These are phyloP conservation scores for Chloris gayana DNA, from an alignment of 176 grass and related monocot species.

Conservation along the genomic window DNA sequence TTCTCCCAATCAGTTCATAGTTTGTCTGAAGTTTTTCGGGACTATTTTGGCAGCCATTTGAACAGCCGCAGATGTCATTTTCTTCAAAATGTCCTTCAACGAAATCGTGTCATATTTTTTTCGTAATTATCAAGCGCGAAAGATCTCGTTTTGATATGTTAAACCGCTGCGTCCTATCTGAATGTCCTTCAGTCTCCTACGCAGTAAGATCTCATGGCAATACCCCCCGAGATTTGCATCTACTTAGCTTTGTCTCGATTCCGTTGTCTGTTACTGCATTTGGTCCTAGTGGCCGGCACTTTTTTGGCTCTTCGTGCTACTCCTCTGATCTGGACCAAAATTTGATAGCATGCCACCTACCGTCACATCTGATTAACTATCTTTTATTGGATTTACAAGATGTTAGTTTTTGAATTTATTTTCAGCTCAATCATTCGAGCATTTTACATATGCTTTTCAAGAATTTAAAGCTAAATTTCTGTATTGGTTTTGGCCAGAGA, in stretches of 20 bases:
- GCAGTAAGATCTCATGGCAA: neutral
- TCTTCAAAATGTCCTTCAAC: neutral
- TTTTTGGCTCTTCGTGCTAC: constrained; percentile 41
- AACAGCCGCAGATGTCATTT: neutral
- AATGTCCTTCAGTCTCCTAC: constrained; percentile 13
- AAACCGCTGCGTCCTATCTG: constrained; percentile 36
- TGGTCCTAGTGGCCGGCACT: constrained; percentile 44
- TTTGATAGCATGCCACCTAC: neutral
- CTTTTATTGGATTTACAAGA: constrained; percentile 27
- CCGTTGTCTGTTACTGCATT: constrained; percentile 44
- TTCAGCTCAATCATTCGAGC: constrained; percentile 7
- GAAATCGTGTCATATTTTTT: neutral
- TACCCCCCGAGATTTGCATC: constrained; percentile 45
- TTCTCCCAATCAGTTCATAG: neutral
- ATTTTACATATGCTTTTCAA: constrained; percentile 35
- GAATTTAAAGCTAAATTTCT: constrained; percentile 20
- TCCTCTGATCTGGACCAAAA: constrained; percentile 26
- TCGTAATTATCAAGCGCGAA: constrained; percentile 14
- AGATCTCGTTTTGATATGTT: constrained; percentile 58
- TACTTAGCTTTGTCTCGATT: constrained; percentile 33
- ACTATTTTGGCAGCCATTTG: constrained; percentile 24
- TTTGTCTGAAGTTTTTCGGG: constrained; percentile 10
- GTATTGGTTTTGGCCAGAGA: neutral
- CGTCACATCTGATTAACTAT: constrained; percentile 18
- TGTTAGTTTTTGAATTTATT: constrained; percentile 14